Evolutionary conservation across 371 early-diverging fungal species (phyloP).

Genomic region (Basidiobolus meristosporus): DNA sequence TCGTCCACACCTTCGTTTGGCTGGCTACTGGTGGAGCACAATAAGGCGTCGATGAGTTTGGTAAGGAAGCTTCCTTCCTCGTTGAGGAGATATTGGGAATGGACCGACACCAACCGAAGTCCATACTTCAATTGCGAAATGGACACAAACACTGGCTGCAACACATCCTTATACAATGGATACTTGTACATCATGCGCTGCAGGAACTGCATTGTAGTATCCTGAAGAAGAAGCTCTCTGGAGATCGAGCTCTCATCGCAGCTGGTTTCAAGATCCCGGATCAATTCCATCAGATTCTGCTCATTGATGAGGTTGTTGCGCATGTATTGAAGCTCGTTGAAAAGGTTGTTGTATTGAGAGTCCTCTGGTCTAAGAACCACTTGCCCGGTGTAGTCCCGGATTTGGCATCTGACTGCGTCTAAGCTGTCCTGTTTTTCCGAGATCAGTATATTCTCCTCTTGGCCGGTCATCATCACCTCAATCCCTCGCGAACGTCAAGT

Average conservation of each 20-base stretch:
- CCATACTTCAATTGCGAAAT: slow-evolving; percentile 65
- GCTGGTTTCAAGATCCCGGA: slow-evolving; percentile 17
- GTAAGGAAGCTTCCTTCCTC: too few relatives aligned
- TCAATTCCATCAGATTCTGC: slow-evolving; percentile 16
- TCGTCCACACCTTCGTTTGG: slow-evolving; percentile 12
- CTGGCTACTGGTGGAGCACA: too few relatives aligned
- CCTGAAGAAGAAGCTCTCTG: slow-evolving; percentile 47
- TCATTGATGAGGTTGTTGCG: slow-evolving; percentile 36
- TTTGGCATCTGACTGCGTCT: slow-evolving; percentile 1
- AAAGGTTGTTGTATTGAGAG: slow-evolving; percentile 51
- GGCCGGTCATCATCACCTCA: slow-evolving; percentile 35
- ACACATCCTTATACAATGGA: slow-evolving; percentile 40
- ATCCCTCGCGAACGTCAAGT: slow-evolving; percentile 30
- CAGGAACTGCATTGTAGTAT: slow-evolving; percentile 36
- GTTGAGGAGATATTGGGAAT: too few relatives aligned
- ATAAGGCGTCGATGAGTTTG: too few relatives aligned
- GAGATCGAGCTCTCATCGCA: slow-evolving; percentile 15
- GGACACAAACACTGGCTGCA: slow-evolving; percentile 48
- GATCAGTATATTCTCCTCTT: slow-evolving; percentile 20
- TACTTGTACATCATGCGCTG: slow-evolving; percentile 2
- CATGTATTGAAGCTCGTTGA: slow-evolving; percentile 52
- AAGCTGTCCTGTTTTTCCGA: slow-evolving; percentile 13
- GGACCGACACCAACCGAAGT: slow-evolving; percentile 21
- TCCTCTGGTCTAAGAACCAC: slow-evolving; percentile 47
- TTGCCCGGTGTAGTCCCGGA: neutral